Base-by-base conservation (phyloP, 768 basidiomycete genomes). In the Hemileccinum impolitum region DNA sequence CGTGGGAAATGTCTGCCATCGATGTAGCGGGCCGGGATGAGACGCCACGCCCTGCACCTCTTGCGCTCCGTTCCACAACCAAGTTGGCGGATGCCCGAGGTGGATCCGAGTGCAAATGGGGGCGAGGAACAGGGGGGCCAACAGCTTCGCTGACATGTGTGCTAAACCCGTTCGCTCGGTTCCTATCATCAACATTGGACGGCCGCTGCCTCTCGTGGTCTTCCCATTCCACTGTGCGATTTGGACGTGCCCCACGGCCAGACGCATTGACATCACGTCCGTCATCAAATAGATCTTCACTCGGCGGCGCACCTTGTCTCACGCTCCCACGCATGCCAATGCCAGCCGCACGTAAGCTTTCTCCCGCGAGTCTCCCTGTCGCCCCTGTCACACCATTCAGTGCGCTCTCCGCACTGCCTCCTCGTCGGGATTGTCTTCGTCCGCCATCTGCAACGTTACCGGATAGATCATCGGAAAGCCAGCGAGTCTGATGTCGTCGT, bases 381-480 rank as follows among this genome's bases (percentile, higher is more conserved):
- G 62, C 75, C 23, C 69, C 70, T 11, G 75, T 69, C 8, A 61
- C 69, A 41, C 66, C 73, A 48, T 68, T 69, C 23, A 85, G 62
- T 8, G 81, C 72, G 60, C 79, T 86, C 68, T 90, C 89, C 3
- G 81, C 84, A 61, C 85, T 88, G 5, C 87, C 87, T 0, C 77
- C 78, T 31, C 87, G 72, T 14, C 76, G 62, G 26, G 73, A 73
- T 60, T 87, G 87, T 37, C 77, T 68, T 23, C 78, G 69, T 25
- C 82, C 85, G 25, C 43, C 23, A 14, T 62, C 60, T 0, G 48
- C 62, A 6, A 52, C 46, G 18, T 62, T 61, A 0, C 63, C 58
- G 12, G 60, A 54, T 3, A 75, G 37, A 57, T 82, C 80, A 49
- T 78, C 80, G 15, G 77, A 79, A 28, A 74, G 58, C 79, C 79